phyloP scores from a whole-genome alignment of 768 basidiomycete species.

The Leccinum longicurvipes region DNA sequence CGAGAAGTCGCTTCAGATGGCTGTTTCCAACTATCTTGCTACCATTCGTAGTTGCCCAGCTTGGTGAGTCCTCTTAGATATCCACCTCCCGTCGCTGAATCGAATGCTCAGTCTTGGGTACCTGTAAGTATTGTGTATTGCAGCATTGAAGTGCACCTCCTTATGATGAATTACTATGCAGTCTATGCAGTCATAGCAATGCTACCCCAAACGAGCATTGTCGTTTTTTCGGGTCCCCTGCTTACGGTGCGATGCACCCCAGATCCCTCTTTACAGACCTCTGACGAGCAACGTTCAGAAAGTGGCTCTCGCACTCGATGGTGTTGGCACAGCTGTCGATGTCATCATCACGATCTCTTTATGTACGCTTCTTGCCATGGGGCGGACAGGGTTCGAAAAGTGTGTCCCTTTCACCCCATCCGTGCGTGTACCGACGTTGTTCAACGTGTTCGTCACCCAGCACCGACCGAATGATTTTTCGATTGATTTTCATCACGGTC shows the following conservation, averaged over 20 bases:
- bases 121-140: conserved; percentile 7
- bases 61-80: conserved; percentile 6
- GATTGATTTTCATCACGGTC: conserved; percentile 25
- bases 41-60: conserved; percentile 18
- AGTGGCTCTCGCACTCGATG: conserved; percentile 10
- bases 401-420: conserved; percentile 2
- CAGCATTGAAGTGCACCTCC: not conserved
- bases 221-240: conserved; percentile 16
- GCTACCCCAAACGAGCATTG: conserved; percentile 12
- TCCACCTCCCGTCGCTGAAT: not conserved
- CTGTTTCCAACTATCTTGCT: conserved; percentile 14
- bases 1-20: conserved; percentile 16
- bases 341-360: conserved; percentile 19
- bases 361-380: conserved; percentile 21
- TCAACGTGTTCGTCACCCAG: conserved; percentile 9
- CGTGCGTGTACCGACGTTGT: not conserved
- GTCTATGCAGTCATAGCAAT: conserved; percentile 17
- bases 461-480: conserved; percentile 23
- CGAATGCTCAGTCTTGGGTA: conserved; percentile 10
- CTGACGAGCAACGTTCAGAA: conserved; percentile 13
- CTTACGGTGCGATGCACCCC: conserved; percentile 12
- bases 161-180: conserved; percentile 1
- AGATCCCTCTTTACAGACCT: not conserved
- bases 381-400: conserved; percentile 24
- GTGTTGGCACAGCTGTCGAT: conserved; percentile 15